These are phyloP conservation scores for Pichia sp. DNA, from an alignment of 1,139 yeast genomes.

Conservation along the genomic window DNA sequence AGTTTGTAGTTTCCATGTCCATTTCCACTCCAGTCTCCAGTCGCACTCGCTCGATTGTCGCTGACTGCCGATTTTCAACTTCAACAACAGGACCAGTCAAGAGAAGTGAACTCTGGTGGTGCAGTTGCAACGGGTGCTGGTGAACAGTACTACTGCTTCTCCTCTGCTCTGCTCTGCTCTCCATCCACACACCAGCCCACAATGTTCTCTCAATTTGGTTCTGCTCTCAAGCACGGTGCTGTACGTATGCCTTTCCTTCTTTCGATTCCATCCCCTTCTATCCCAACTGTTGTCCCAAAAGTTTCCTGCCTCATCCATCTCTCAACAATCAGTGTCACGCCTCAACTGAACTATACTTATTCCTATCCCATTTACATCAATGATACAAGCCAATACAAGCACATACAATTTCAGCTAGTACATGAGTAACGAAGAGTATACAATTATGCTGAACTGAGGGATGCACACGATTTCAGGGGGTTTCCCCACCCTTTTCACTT, in stretches of 20 bases:
- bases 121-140: too few species aligned
- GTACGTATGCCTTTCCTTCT: conserved; percentile 18
- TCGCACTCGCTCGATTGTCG: too few species aligned
- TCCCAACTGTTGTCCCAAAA: neutral
- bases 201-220: conserved; percentile 29
- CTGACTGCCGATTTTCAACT: too few species aligned
- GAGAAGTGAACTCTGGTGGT: too few species aligned
- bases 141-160: too few species aligned
- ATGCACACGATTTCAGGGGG: neutral
- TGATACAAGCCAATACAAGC: neutral
- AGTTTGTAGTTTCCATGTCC: too few species aligned
- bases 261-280: neutral
- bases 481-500: neutral
- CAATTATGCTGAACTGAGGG: neutral
- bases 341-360: neutral
- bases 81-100: too few species aligned
- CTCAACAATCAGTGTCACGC: neutral
- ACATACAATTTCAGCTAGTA: neutral
- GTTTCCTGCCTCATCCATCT: neutral
- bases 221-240: conserved; percentile 29
- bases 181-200: conserved; percentile 4
- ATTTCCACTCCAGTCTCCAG: too few species aligned
- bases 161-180: neutral
- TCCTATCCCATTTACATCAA: neutral
- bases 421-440: neutral